These are phyloP conservation scores for Colletotrichum costaricense DNA, from an alignment of 2,329 filamentous ascomycete species.

Conservation along the genomic window DNA sequence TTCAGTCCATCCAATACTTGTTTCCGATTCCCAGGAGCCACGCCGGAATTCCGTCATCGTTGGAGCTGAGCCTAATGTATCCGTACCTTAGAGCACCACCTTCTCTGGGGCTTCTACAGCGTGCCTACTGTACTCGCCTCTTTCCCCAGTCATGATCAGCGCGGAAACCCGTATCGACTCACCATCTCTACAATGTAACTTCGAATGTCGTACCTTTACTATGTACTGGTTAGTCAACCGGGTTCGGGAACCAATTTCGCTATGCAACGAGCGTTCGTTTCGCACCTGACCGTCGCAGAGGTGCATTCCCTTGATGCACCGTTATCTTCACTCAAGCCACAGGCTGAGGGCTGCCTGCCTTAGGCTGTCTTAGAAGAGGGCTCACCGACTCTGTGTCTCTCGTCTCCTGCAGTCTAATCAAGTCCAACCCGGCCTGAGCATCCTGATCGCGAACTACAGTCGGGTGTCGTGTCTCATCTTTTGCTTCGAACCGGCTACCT, in stretches of 20 bases:
- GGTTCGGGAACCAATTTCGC: not conserved
- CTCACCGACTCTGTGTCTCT: constrained; percentile 26
- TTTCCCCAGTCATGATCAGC: constrained; percentile 4
- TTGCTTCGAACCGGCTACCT: not conserved
- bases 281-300: not conserved
- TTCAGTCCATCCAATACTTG: not conserved
- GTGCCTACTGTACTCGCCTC: not conserved
- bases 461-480: not conserved
- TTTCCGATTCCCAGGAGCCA: not conserved
- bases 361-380: not conserved
- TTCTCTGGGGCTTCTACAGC: not conserved
- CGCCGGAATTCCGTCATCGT: constrained; percentile 18
- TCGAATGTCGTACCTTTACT: not conserved
- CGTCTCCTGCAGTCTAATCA: not conserved
- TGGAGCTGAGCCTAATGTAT: not conserved
- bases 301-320: not conserved
- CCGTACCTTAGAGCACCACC: not conserved
- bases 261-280: not conserved
- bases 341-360: not conserved
- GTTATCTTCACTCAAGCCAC: not conserved
- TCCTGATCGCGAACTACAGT: not conserved
- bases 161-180: not conserved
- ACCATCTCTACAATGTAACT: not conserved
- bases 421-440: not conserved
- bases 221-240: not conserved